phyloP scores from a whole-genome alignment of 1,139 yeast species.

The Groenewaldozyma auringiensis region DNA sequence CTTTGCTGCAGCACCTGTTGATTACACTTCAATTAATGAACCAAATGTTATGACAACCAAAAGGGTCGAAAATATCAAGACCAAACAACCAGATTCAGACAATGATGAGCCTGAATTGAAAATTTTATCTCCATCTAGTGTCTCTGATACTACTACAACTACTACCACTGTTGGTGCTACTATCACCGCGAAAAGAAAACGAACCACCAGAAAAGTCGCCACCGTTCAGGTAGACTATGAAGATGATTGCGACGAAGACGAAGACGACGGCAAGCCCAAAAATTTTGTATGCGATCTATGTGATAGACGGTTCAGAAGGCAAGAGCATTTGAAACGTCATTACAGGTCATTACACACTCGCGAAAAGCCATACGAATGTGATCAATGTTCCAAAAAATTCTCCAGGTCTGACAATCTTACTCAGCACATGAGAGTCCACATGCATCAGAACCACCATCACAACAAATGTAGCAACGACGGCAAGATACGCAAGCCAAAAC shows the following conservation, averaged over 20 bases:
- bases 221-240: background rate
- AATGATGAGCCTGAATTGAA: background rate
- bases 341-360: constrained; percentile 60
- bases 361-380: constrained; percentile 68
- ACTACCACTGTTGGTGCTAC: background rate
- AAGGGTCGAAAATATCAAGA: background rate
- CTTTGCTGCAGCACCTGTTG: too few species aligned
- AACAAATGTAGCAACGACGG: background rate
- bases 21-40: background rate
- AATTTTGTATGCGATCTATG: constrained; percentile 30
- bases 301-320: constrained; percentile 50
- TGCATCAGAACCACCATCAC: constrained; percentile 4
- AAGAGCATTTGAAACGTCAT: constrained; percentile 73
- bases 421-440: constrained; percentile 65
- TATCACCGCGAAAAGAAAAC: background rate
- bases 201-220: background rate
- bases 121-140: too few species aligned
- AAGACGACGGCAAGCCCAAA: constrained; percentile 22
- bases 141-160: too few species aligned
- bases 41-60: background rate
- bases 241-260: constrained; percentile 27
- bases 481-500: background rate
- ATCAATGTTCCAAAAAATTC: constrained; percentile 62
- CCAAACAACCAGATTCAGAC: background rate
- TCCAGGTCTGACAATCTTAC: constrained; percentile 69